A percentile compares a stretch with the other conserved stretches of the same genome.
These are phyloP conservation scores for Ophiostoma triangulosporum DNA, from an alignment of 2,329 filamentous ascomycete genomes.

Conservation along the genomic window DNA sequence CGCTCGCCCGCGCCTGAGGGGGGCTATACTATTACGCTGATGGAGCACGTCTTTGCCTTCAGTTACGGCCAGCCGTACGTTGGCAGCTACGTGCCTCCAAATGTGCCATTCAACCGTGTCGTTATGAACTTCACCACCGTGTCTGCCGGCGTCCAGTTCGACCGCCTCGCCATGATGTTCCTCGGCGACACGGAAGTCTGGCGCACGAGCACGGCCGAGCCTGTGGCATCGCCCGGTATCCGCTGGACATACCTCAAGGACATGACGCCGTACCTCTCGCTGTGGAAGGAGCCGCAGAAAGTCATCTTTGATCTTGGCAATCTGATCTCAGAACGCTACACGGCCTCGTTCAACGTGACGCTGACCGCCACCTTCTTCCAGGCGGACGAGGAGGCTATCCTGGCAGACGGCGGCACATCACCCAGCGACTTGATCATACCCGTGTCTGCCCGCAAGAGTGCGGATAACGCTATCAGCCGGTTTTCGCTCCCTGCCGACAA, in stretches of 20 bases:
- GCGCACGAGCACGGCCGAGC: conserved; percentile 71
- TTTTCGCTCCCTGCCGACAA: conserved; percentile 53
- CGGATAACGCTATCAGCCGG: conserved; percentile 41
- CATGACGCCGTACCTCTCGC: conserved; percentile 53
- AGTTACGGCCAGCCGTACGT: conserved; percentile 65
- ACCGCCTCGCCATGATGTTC: conserved; percentile 63
- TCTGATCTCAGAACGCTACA: conserved; percentile 56
- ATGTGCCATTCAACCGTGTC: conserved; percentile 59
- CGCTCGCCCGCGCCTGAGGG: conserved; percentile 7
- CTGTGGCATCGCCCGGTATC: conserved; percentile 51
- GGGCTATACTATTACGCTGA: conserved; percentile 44
- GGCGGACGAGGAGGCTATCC: conserved; percentile 24
- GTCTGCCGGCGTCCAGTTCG: conserved; percentile 59
- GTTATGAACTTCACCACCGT: conserved; percentile 64
- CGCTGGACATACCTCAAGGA: conserved; percentile 68
- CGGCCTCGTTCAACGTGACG: conserved; percentile 59
- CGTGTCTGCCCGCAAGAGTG: conserved; percentile 41
- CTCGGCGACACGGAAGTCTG: conserved; percentile 69
- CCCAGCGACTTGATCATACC: conserved; percentile 56
- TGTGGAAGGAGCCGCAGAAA: conserved; percentile 58
- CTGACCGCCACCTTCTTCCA: conserved; percentile 60
- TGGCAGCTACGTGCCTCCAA: conserved; percentile 51
- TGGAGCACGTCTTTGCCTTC: conserved; percentile 56
- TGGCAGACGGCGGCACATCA: conserved; percentile 17
- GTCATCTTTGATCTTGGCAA: conserved; percentile 73